Percentiles rank a stretch among this genome's conserved stretches.
Evolutionary conservation across 306 rosid species (phyloP).

Genomic region (Acacia acuminata): DNA sequence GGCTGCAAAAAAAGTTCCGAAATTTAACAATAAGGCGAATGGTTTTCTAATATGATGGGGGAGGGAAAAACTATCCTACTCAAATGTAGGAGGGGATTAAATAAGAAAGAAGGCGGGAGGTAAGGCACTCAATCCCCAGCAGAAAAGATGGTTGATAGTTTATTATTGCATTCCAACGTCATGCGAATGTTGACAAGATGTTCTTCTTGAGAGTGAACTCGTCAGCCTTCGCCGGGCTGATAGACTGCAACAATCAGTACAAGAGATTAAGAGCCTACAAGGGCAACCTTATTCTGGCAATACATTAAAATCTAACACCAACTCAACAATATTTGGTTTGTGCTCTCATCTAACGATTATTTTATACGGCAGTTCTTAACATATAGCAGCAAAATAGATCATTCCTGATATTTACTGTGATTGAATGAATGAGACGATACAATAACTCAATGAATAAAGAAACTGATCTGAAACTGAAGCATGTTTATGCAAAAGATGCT

Average conservation of each 20-base stretch:
- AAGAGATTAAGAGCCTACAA: background rate
- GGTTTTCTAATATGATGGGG: background rate
- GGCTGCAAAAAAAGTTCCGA: background rate
- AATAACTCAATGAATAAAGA: background rate
- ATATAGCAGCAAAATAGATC: background rate
- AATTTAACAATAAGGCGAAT: background rate
- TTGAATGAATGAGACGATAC: background rate
- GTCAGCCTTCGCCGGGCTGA: slow-evolving; percentile 88
- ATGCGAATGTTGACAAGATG: slow-evolving; percentile 59
- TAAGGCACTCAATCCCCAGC: background rate
- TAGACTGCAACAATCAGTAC: slow-evolving; percentile 55
- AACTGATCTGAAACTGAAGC: background rate
- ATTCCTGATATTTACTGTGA: background rate
- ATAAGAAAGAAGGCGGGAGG: slow-evolving; percentile 1
- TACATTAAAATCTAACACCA: background rate
- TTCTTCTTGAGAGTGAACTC: slow-evolving; percentile 87
- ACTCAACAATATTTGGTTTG: background rate
- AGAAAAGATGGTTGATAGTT: background rate
- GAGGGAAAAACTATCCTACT: background rate
- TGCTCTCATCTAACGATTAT: background rate
- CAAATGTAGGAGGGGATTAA: background rate
- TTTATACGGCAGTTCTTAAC: background rate
- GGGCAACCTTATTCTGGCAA: background rate
- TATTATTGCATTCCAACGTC: slow-evolving; percentile 2
- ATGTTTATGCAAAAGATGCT: background rate